phyloP scores from a whole-genome alignment of 2,329 filamentous ascomycete genomes.

The Botrytis tulipae region DNA sequence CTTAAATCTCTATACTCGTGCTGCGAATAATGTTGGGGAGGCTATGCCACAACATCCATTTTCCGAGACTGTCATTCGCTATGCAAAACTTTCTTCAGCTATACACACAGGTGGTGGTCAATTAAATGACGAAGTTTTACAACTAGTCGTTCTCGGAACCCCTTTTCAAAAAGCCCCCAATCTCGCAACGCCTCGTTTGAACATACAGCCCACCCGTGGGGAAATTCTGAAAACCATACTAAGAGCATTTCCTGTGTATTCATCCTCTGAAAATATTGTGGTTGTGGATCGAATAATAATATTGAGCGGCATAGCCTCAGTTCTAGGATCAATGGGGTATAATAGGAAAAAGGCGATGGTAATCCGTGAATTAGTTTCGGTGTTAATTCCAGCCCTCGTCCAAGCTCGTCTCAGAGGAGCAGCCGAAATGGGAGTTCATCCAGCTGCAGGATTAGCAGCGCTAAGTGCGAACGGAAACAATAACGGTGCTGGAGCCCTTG shows the following conservation, averaged over 20 bases:
- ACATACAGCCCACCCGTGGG: constrained; percentile 56
- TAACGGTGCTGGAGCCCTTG: constrained; percentile 54
- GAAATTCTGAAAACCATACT: constrained; percentile 66
- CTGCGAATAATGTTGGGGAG: constrained; percentile 61
- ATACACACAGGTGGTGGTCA: constrained; percentile 65
- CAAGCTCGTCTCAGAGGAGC: constrained; percentile 90
- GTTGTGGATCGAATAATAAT: constrained; percentile 76
- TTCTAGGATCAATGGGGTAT: constrained; percentile 76
- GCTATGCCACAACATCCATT: constrained; percentile 67
- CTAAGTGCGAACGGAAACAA: constrained; percentile 53
- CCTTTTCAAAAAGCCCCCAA: constrained; percentile 50
- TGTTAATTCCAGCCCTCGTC: constrained; percentile 79
- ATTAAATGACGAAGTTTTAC: constrained; percentile 58
- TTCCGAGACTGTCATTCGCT: constrained; percentile 71
- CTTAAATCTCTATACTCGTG: constrained; percentile 68
- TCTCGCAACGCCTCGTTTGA: constrained; percentile 52
- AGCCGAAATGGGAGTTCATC: constrained; percentile 94
- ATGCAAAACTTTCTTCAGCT: constrained; percentile 66
- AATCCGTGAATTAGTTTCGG: constrained; percentile 78
- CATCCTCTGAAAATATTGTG: constrained; percentile 63
- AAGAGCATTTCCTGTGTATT: constrained; percentile 66
- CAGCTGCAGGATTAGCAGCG: constrained; percentile 79
- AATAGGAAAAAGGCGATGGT: constrained; percentile 90
- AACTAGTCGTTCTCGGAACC: constrained; percentile 64
- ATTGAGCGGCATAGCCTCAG: constrained; percentile 80